phyloP scores from a whole-genome alignment of 73 alveolate species.

The Paramecium octaurelia region DNA sequence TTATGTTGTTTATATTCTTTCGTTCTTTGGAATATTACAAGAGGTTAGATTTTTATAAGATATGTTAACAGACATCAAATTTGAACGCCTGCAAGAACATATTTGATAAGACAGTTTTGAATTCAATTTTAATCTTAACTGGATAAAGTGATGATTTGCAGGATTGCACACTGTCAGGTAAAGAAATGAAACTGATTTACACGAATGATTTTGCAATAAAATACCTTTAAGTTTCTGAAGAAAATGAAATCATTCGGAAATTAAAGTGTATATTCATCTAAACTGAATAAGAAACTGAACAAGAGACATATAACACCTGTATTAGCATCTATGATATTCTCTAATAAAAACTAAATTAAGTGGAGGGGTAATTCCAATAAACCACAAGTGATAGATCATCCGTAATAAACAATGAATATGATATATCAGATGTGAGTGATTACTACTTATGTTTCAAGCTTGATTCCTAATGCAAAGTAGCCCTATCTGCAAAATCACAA shows the following conservation, averaged over 20 bases:
- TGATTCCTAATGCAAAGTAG: background rate
- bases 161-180: background rate
- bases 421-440: background rate
- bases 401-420: background rate
- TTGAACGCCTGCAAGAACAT: constrained; percentile 33
- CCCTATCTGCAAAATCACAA: background rate
- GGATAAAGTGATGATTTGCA: background rate
- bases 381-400: background rate
- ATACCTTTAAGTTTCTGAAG: background rate
- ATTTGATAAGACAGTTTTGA: constrained; percentile 16
- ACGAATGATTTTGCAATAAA: constrained; percentile 37
- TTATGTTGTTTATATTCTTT: background rate
- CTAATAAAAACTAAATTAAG: background rate
- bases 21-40: background rate
- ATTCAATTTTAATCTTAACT: background rate
- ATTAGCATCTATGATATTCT: background rate
- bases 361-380: background rate
- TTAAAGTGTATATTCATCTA: background rate
- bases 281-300: background rate
- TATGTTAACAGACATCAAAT: background rate
- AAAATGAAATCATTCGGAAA: background rate
- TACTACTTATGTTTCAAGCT: background rate
- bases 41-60: constrained; percentile 6
- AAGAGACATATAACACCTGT: background rate
- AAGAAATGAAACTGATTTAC: background rate